phyloP scores from a whole-genome alignment of 768 basidiomycete genomes.

The Suillus weaverae region DNA sequence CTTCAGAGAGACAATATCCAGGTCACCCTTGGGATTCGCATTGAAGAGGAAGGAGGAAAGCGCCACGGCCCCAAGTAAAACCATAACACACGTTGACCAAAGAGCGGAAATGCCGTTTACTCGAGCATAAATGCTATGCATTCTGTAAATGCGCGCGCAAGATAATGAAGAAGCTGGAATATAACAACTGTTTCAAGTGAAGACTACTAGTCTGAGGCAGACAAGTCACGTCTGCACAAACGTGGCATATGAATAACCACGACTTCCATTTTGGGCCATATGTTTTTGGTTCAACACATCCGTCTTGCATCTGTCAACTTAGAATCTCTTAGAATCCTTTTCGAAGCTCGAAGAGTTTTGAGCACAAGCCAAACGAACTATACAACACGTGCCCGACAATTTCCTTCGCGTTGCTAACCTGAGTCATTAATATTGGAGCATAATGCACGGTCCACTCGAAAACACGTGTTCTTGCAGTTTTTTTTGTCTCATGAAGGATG shows the following conservation, averaged over 20 bases:
- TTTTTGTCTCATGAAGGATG: background rate
- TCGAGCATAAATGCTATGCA: conserved; percentile 73
- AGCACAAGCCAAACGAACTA: too few relatives aligned
- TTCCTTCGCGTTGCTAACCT: background rate
- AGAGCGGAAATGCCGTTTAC: conserved; percentile 74
- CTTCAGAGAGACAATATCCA: conserved; percentile 67
- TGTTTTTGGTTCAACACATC: background rate
- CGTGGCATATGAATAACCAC: background rate
- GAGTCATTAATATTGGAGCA: background rate
- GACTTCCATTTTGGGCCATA: conserved; percentile 4
- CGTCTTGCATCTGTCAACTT: too few relatives aligned
- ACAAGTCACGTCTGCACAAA: background rate
- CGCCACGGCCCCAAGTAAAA: conserved; percentile 66
- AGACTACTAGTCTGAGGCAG: background rate
- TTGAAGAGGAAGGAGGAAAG: conserved; percentile 70
- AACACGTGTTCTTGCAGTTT: background rate
- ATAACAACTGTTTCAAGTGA: background rate
- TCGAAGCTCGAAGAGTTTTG: background rate
- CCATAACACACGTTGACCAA: conserved; percentile 75
- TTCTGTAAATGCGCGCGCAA: conserved; percentile 24
- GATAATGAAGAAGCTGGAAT: background rate
- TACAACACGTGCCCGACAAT: background rate
- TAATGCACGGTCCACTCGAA: background rate
- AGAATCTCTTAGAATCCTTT: too few relatives aligned
- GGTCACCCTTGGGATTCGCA: conserved; percentile 53